Evolutionary conservation across 371 early-diverging fungal species (phyloP).

Genomic region (Apophysomyces sp.): DNA sequence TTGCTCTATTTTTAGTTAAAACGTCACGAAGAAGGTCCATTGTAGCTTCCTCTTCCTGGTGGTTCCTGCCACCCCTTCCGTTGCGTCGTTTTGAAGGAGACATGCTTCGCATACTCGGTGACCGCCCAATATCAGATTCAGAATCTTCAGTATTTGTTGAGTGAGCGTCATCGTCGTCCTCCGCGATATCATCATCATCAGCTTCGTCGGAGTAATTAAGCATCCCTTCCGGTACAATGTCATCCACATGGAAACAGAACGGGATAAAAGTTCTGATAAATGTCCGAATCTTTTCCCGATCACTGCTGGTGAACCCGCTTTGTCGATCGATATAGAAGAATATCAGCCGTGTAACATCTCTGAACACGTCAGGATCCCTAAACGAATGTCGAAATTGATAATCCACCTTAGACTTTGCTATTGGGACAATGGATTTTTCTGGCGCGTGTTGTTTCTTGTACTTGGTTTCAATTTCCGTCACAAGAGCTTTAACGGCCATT

Average conservation of each 20-base stretch:
- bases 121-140: conserved; percentile 28
- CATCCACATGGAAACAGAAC: conserved; percentile 67
- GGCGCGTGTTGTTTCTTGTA: conserved; percentile 42
- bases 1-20: conserved; percentile 30
- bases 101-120: conserved; percentile 28
- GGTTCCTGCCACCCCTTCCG: conserved; percentile 26
- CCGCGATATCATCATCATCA: conserved; percentile 27
- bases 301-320: conserved; percentile 55
- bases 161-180: conserved; percentile 38
- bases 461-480: conserved; percentile 78
- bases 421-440: conserved; percentile 13
- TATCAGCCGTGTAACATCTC: conserved; percentile 66
- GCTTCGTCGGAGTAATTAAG: conserved; percentile 28
- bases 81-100: conserved; percentile 21
- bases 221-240: conserved; percentile 33
- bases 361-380: conserved; percentile 60
- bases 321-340: conserved; percentile 52
- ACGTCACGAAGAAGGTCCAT: conserved; percentile 44
- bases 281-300: conserved; percentile 71
- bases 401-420: conserved; percentile 32
- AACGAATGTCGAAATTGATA: conserved; percentile 69
- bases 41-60: conserved; percentile 38
- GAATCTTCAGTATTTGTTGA: conserved; percentile 42
- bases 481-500: conserved; percentile 75
- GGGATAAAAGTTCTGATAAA: conserved; percentile 76